Conservation (phyloP, 495 filamentous ascomycete species). For the Hypoxylon cercidicola region DNA sequence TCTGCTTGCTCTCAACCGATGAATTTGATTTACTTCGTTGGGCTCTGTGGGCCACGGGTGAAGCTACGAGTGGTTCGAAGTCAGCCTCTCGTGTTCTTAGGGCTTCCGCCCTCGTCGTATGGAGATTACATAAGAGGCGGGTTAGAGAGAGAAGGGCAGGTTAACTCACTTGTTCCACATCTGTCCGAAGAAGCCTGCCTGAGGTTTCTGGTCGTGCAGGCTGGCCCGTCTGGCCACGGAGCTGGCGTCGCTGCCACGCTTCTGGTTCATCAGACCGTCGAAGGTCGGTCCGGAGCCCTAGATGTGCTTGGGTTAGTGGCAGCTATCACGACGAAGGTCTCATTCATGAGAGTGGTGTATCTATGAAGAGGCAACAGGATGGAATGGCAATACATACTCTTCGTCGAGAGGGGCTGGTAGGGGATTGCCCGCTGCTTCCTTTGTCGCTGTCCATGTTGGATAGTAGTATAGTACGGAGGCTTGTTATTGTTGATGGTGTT, state of each 20-base stretch:
- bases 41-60: constrained; percentile 39
- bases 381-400: constrained; percentile 30
- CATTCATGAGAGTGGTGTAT: not conserved
- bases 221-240: constrained; percentile 55
- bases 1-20: not conserved
- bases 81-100: not conserved
- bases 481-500: not conserved
- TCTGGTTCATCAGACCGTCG: constrained; percentile 55
- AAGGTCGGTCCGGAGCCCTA: constrained; percentile 54
- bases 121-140: not conserved
- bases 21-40: constrained; percentile 29
- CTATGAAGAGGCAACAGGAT: not conserved
- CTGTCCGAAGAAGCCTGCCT: constrained; percentile 53
- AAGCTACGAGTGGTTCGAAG: constrained; percentile 27
- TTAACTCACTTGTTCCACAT: constrained; percentile 59
- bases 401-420: constrained; percentile 34
- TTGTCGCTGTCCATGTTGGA: constrained; percentile 43
- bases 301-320: constrained; percentile 7
- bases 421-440: constrained; percentile 5
- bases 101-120: not conserved
- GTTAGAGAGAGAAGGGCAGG: not conserved
- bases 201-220: constrained; percentile 56
- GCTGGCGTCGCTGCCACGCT: constrained; percentile 52
- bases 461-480: not conserved
- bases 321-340: not conserved